Conservation (phyloP, 169 alveolate genomes). For the Eimeria acervulina region DNA sequence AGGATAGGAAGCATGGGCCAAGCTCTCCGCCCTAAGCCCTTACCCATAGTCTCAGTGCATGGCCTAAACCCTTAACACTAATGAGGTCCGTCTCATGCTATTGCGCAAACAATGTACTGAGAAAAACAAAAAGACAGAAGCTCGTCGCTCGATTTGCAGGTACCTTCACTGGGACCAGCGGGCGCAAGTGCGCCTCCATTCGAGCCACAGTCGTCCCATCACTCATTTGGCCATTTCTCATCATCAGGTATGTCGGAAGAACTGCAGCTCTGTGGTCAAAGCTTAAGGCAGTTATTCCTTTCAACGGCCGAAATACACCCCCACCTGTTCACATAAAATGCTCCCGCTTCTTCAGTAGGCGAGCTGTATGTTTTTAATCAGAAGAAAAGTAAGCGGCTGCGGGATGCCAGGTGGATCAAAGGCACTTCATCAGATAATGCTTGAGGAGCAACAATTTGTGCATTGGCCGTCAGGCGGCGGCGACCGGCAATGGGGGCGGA, state of each 20-base stretch:
- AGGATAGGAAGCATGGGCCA: background rate
- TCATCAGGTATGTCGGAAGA: constrained; percentile 41
- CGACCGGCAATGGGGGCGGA: background rate
- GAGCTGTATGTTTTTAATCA: background rate
- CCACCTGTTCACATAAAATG: background rate
- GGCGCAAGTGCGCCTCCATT: constrained; percentile 81
- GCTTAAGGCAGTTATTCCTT: background rate
- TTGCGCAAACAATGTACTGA: background rate
- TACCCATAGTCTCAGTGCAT: background rate
- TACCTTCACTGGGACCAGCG: constrained; percentile 81
- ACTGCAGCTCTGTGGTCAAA: background rate
- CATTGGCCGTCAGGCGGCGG: background rate
- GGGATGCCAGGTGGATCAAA: background rate
- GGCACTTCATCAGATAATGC: background rate
- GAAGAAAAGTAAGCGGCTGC: background rate
- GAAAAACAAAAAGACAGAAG: background rate
- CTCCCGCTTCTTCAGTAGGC: background rate
- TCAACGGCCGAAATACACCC: background rate
- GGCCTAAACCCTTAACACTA: background rate
- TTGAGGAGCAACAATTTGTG: background rate
- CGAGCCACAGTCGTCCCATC: constrained; percentile 70
- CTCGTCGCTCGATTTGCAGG: constrained; percentile 26
- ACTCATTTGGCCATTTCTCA: constrained; percentile 59
- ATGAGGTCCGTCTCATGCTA: background rate
- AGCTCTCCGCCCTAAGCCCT: background rate